Percentiles rank a stretch among this genome's conserved stretches.
These are phyloP conservation scores for Aspergillus indologenus DNA, from an alignment of 495 filamentous ascomycete genomes.

Conservation along the genomic window DNA sequence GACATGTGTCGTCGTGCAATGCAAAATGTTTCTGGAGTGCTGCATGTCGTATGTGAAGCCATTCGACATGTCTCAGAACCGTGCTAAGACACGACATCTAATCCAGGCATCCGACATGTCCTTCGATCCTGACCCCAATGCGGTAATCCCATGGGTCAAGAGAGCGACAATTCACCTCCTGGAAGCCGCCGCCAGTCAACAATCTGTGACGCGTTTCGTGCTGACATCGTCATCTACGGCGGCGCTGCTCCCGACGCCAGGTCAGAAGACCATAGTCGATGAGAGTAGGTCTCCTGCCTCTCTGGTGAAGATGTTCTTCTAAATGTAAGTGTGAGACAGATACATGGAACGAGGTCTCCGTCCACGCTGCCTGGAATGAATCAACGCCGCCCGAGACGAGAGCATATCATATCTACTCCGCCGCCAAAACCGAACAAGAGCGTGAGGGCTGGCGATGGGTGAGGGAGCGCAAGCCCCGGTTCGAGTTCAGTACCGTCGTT, in stretches of 20 bases:
- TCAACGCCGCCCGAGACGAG: constrained; percentile 9
- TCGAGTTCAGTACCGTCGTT: constrained; percentile 50
- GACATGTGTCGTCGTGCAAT: constrained; percentile 29
- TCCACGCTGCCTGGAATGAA: constrained; percentile 40
- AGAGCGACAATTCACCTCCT: constrained; percentile 38
- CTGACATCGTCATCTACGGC: constrained; percentile 50
- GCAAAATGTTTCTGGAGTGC: constrained; percentile 28
- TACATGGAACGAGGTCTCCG: constrained; percentile 46
- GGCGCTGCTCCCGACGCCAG: constrained; percentile 20
- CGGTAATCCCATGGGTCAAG: constrained; percentile 44
- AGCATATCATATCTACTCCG: constrained; percentile 47
- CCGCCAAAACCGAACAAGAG: constrained; percentile 55
- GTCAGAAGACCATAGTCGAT: background rate
- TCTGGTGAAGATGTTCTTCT: no score
- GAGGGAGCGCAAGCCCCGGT: constrained; percentile 44
- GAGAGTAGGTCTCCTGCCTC: background rate
- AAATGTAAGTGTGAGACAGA: constrained; percentile 16
- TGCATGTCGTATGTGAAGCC: constrained; percentile 28
- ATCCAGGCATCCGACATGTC: constrained; percentile 33
- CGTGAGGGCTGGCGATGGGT: constrained; percentile 51
- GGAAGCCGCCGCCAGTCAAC: constrained; percentile 40
- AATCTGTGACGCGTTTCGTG: constrained; percentile 49
- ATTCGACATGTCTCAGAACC: no score
- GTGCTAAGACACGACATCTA: background rate
- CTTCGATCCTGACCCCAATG: constrained; percentile 35